Base-by-base conservation (phyloP, 352 stramenopile species). In the Peronospora destructor region DNA sequence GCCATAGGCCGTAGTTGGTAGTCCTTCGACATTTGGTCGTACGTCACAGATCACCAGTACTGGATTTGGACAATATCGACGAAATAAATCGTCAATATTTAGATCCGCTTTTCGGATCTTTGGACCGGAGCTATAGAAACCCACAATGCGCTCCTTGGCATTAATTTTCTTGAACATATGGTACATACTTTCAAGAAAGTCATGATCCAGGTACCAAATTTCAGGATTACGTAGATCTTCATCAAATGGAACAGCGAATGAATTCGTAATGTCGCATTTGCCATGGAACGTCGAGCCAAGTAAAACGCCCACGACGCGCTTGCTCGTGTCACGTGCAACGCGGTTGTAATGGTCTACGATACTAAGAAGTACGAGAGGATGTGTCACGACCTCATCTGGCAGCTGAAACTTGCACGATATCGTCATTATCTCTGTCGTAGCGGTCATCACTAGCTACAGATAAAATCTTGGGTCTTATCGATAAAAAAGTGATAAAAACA, bases 181-280 rank as follows among this genome's bases (percentile, higher is more conserved):
- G 56, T 87, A 94, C 96, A 99, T 99, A 64, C 80, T 98, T 67
- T 99, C 96, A 33, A 99, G 72, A 63, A 97, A 99, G 76, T 98
- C 97, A 73, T 99, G 96, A 81, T 99, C 97, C 35, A 99, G 73
- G 73, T 98, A 99, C 91, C 97, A 99, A 44, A 99, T 97, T 16
- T 75, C 77, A 30, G 90, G 87, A 74, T 99, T 98, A 47, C 94
- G 92, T 40, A 94, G 68, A 64, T 99, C 96, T 76, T 99, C 97
- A 61, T 99, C 97, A 64, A 99, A 99, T 5, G 97, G 97, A 49
- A 99, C 96, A 6, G 84, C 83, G 64, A 95, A 97, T 49, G 84
- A 95, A 68, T 97, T 97, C 49, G 86, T 96, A 59, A 96, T 87
- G 65, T 97, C 89, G 61, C 91, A 94, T 49, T 91, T 93, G 63